Conservation (phyloP, 768 basidiomycete genomes). For the Leucosporidium scottii region DNA sequence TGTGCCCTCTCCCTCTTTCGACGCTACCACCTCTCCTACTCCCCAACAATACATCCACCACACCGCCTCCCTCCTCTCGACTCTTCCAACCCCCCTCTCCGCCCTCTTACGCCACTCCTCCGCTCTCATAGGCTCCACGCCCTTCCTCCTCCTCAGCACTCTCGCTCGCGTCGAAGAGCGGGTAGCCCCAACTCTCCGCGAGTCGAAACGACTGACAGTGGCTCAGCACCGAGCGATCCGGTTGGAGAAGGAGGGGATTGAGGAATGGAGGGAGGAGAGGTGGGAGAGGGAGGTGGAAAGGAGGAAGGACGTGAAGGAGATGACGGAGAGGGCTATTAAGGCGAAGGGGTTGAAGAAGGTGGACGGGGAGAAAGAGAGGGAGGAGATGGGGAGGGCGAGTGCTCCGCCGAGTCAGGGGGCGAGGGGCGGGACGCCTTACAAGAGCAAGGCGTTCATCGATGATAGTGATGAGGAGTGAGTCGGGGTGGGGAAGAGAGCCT, state of each 20-base stretch:
- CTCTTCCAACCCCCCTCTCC: neutral
- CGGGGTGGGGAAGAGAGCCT: no score
- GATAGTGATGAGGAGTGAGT: no score
- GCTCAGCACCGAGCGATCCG: neutral
- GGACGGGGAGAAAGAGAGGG: neutral
- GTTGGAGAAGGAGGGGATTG: neutral
- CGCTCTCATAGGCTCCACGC: neutral
- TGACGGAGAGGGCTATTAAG: neutral
- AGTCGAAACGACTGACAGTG: no score
- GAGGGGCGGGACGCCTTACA: no score
- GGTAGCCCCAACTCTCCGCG: no score
- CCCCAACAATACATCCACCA: neutral
- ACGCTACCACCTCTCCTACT: neutral
- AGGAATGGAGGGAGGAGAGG: neutral
- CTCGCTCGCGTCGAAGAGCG: slow-evolving; percentile 7
- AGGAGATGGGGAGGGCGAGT: no score
- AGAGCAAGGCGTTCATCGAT: no score
- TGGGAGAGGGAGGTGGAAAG: neutral
- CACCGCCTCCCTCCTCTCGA: neutral
- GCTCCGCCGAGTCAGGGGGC: no score
- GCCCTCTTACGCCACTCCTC: neutral
- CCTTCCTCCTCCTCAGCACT: neutral
- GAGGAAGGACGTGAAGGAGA: neutral
- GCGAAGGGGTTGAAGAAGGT: neutral
- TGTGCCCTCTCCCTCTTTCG: no score